A percentile compares a stretch with the other conserved stretches of the same genome.
These are phyloP conservation scores for Eucalyptus albens DNA, from an alignment of 345 rosid species.

Conservation along the genomic window DNA sequence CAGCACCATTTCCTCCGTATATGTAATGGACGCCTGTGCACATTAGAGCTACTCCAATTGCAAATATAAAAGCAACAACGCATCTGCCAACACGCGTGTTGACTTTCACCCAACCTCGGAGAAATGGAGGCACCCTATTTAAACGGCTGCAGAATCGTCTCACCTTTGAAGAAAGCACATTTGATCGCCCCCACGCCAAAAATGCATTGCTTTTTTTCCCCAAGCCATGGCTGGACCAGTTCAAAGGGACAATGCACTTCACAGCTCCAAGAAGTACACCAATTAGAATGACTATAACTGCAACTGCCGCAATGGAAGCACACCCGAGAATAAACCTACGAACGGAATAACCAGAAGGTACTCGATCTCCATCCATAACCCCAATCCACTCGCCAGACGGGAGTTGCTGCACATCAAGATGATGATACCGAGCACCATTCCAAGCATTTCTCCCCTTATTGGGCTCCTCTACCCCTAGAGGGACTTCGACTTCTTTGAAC, in stretches of 20 bases:
- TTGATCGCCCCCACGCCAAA: conserved; percentile 36
- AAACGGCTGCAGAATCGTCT: conserved; percentile 62
- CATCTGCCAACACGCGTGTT: conserved; percentile 40
- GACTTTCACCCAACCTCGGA: conserved; percentile 52
- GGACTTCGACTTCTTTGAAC: conserved; percentile 71
- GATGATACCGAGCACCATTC: conserved; percentile 85
- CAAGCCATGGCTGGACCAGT: conserved; percentile 56
- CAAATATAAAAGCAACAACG: conserved; percentile 26
- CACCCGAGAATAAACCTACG: conserved; percentile 60
- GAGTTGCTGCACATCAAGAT: conserved; percentile 67
- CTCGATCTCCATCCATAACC: conserved; percentile 85
- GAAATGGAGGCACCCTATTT: conserved; percentile 44
- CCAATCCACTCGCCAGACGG: conserved; percentile 78
- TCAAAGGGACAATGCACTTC: conserved; percentile 71
- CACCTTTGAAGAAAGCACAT: conserved; percentile 40
- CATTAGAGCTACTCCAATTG: conserved; percentile 32
- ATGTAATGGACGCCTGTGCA: conserved; percentile 49
- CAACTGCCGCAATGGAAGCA: conserved; percentile 48
- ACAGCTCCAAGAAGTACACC: conserved; percentile 70
- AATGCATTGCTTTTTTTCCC: conserved; percentile 49
- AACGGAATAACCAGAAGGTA: conserved; percentile 53
- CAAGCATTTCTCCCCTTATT: conserved; percentile 64
- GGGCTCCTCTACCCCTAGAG: conserved; percentile 32
- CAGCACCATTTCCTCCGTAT: conserved; percentile 79
- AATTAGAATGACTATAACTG: conserved; percentile 26